Evolutionary conservation across 2,329 filamentous ascomycete species (phyloP).

Genomic region (Diaporthe sp.): DNA sequence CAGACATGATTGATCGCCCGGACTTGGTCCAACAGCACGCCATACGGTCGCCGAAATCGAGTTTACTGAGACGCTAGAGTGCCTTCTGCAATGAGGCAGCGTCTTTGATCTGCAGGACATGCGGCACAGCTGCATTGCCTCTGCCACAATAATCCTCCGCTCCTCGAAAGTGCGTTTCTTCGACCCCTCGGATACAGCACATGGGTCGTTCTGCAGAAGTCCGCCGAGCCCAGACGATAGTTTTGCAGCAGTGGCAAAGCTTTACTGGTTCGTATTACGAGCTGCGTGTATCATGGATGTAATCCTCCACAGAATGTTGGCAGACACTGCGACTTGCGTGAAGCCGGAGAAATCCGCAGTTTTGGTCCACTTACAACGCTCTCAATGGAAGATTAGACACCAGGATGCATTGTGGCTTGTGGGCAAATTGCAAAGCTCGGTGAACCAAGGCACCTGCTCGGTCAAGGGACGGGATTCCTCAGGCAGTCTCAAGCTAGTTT

Average conservation of each 20-base stretch:
- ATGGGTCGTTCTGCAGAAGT: neutral
- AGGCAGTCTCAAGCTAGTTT: neutral
- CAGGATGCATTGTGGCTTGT: neutral
- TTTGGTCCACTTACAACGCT: neutral
- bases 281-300: neutral
- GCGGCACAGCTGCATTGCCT: neutral
- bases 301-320: neutral
- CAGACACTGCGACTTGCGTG: neutral
- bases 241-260: neutral
- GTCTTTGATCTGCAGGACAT: neutral
- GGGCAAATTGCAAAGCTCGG: neutral
- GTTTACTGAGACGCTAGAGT: neutral
- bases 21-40: neutral
- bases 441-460: neutral
- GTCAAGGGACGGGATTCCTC: neutral
- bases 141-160: slow-evolving; percentile 1
- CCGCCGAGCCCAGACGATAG: neutral
- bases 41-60: neutral
- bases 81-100: neutral
- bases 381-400: neutral
- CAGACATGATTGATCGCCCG: neutral
- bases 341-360: slow-evolving; percentile 1
- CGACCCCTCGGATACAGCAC: neutral
- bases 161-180: neutral
- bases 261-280: neutral